Percentiles rank a stretch among this genome's conserved stretches.
Conservation (phyloP, 2,329 filamentous ascomycete genomes). For the Rasamsonia emersonii region DNA sequence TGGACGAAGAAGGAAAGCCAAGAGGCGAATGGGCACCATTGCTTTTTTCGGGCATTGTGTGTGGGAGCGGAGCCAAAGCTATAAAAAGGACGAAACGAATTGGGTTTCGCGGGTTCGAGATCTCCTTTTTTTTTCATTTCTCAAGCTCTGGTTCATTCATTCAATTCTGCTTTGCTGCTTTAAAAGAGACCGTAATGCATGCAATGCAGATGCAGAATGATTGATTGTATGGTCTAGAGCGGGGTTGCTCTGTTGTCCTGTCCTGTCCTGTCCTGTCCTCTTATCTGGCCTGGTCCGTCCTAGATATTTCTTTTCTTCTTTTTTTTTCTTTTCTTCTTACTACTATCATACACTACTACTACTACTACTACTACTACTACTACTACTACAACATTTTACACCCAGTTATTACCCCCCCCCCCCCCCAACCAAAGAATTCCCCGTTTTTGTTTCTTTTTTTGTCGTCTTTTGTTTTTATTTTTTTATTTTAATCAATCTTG, state of each 20-base stretch:
- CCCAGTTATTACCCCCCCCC: background rate
- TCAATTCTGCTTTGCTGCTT: slow-evolving; percentile 3
- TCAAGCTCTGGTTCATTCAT: background rate
- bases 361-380: slow-evolving; percentile 1
- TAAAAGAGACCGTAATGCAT: too few relatives aligned
- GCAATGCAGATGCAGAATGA: too few relatives aligned
- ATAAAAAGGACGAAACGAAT: slow-evolving; percentile 4
- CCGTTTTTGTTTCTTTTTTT: too few relatives aligned
- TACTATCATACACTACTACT: slow-evolving; percentile 1
- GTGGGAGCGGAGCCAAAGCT: slow-evolving; percentile 4
- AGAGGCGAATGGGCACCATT: slow-evolving; percentile 9
- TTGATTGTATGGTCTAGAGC: too few relatives aligned
- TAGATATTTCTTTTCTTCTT: slow-evolving; percentile 15
- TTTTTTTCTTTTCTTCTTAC: slow-evolving; percentile 11
- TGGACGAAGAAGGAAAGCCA: background rate
- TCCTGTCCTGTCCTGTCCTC: slow-evolving; percentile 9
- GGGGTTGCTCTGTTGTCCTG: background rate
- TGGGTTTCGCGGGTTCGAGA: slow-evolving; percentile 5
- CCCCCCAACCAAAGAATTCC: background rate
- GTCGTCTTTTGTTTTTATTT: too few relatives aligned
- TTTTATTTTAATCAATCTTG: too few relatives aligned
- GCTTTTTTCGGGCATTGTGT: too few relatives aligned
- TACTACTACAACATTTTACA: slow-evolving; percentile 3
- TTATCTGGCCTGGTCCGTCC: slow-evolving; percentile 11
- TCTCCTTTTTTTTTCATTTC: slow-evolving; percentile 1